phyloP scores from a whole-genome alignment of 1,284 basidiomycete genomes.

The Rhodotorula sp. region DNA sequence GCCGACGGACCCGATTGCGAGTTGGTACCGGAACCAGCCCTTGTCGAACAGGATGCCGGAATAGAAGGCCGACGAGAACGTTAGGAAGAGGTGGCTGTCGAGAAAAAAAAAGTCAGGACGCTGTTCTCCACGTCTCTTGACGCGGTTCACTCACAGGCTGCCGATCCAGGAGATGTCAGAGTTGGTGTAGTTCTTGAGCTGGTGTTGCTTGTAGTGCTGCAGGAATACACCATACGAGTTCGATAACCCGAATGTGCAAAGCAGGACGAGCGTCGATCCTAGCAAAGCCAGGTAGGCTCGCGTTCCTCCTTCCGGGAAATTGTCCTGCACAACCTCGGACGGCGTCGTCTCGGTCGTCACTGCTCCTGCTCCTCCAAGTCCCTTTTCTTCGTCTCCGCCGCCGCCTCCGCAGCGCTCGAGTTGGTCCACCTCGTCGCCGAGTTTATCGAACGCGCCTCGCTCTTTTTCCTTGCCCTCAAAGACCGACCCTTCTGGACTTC shows the following conservation, averaged over 20 bases:
- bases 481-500: conserved; percentile 10
- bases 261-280: conserved; percentile 21
- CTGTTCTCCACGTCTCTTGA: no score
- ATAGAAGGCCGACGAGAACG: conserved; percentile 28
- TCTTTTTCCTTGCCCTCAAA: background rate
- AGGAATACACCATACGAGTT: conserved; percentile 29
- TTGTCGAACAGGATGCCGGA: conserved; percentile 31
- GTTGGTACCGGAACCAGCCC: conserved; percentile 38
- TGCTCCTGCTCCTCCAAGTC: background rate
- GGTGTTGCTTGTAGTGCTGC: conserved; percentile 21
- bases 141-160: background rate
- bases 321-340: background rate
- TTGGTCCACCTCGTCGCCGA: background rate
- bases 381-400: background rate
- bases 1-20: conserved; percentile 24
- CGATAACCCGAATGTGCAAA: conserved; percentile 23
- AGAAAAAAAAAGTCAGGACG: background rate
- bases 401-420: background rate
- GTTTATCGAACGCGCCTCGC: background rate
- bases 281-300: conserved; percentile 24
- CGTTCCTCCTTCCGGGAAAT: conserved; percentile 29
- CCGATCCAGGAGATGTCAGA: conserved; percentile 37
- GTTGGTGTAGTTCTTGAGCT: conserved; percentile 23
- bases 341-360: background rate
- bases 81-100: conserved; percentile 31